Evolutionary conservation across 352 stramenopile species (phyloP).

Genomic region (Phytophthora citricola): DNA sequence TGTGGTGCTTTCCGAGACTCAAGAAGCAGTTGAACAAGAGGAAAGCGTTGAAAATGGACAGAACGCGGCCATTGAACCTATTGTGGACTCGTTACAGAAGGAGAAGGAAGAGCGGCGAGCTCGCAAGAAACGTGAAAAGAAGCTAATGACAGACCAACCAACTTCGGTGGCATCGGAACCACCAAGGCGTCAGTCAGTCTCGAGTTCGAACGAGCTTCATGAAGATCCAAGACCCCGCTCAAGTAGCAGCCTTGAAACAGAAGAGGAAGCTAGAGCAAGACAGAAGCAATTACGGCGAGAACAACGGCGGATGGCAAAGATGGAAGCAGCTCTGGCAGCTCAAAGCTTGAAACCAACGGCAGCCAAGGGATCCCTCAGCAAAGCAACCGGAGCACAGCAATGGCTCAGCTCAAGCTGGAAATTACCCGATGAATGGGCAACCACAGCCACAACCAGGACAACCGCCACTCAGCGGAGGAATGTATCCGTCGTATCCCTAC

Average conservation of each 20-base stretch:
- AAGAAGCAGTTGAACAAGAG: background rate
- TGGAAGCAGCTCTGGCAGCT: conserved; percentile 46
- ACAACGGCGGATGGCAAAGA: conserved; percentile 39
- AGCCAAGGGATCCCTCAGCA: background rate
- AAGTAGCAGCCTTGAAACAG: conserved; percentile 20
- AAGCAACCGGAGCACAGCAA: conserved; percentile 12
- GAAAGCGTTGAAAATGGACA: conserved; percentile 10
- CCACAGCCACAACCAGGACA: conserved; percentile 5
- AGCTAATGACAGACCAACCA: conserved; percentile 17
- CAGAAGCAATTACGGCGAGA: conserved; percentile 47
- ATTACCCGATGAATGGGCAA: conserved; percentile 22
- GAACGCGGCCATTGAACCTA: background rate
- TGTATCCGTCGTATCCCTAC: conserved; percentile 50
- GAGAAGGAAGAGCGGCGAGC: conserved; percentile 35
- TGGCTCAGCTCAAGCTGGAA: conserved; percentile 4
- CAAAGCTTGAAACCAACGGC: conserved; percentile 31
- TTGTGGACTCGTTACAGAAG: conserved; percentile 5
- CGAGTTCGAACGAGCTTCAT: conserved; percentile 7
- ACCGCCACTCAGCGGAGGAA: conserved; percentile 26
- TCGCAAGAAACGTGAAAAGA: conserved; percentile 29
- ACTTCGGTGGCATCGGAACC: conserved; percentile 19
- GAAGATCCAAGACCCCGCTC: conserved; percentile 15
- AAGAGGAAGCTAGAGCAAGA: conserved; percentile 27
- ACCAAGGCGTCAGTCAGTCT: conserved; percentile 15
- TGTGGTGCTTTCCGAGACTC: conserved; percentile 1